Evolutionary conservation across 2,329 filamentous ascomycete species (phyloP), one percentile per base, ranked within the genome.

Genomic region (Drechslerella dactyloides): DNA sequence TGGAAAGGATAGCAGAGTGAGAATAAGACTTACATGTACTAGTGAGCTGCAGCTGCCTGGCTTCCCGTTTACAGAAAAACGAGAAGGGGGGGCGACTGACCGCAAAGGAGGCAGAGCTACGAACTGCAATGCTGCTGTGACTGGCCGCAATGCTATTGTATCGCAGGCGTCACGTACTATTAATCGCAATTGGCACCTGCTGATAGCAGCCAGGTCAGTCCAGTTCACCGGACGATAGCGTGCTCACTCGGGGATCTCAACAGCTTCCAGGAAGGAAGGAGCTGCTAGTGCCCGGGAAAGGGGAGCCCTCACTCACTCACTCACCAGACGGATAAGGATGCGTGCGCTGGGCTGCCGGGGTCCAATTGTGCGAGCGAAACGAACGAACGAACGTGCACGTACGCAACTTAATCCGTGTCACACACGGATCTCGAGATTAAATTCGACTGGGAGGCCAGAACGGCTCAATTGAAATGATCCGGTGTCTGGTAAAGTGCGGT

Each of bases 221-320:
- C 5, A 42, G 11, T 42, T 4, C 5, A 4, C 27, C 27, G 27
- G 37, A 42, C n/a, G n/a, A 17, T 42, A 42, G 37, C 37, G n/a
- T 42, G 15, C 13, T 42, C 2, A 13, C n/a, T 42, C n/a, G 11
- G 37, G 11, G 37, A 42, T 15, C n/a, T 42, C 37, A 42, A 42
- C 44, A 57, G 53, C 50, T 52, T 60, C 51, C 57, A 52, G 51
- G 62, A 50, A 65, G 44, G 50, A n/a, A 58, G 53, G 61, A 56
- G 57, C 52, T 44, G 54, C 50, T 44, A 46, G 52, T 27, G 33
- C 17, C 42, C 42, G 23, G 50, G 46, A 27, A 46, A 48, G 24
- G 42, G 30, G 21, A n/a, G 19, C 35, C 23, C 35, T 11, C 35
- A 46, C 44, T 51, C 56, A 59, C 56, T 11, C 35, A 46, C 44